Evolutionary conservation across 2,329 filamentous ascomycete species (phyloP).

Genomic region (Pezicula radicicola): DNA sequence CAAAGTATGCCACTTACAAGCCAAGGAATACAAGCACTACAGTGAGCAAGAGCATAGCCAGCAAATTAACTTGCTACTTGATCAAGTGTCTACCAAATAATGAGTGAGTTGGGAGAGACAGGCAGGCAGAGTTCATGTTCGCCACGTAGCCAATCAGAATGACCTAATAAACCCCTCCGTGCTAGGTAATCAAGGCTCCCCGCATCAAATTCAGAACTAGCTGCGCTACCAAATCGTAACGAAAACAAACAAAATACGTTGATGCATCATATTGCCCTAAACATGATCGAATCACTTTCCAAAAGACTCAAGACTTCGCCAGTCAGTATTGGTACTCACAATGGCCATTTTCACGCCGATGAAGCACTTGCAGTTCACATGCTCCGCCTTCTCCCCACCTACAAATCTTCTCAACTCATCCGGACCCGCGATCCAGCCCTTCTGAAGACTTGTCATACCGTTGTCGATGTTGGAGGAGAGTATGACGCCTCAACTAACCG

Average conservation of each 20-base stretch:
- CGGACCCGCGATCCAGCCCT: constrained; percentile 82
- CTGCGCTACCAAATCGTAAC: background rate
- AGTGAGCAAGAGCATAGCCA: too few relatives aligned
- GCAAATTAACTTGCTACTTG: too few relatives aligned
- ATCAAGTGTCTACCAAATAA: too few relatives aligned
- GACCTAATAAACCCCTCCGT: too few relatives aligned
- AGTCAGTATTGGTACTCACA: constrained; percentile 76
- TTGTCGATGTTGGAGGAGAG: constrained; percentile 96
- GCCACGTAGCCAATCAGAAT: too few relatives aligned
- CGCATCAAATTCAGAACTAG: constrained; percentile 1
- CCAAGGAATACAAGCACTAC: too few relatives aligned
- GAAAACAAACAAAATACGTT: constrained; percentile 8
- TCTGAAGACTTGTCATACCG: constrained; percentile 83
- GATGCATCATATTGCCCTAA: constrained; percentile 45
- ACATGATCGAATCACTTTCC: constrained; percentile 66
- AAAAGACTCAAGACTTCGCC: constrained; percentile 81
- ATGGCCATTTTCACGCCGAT: constrained; percentile 97
- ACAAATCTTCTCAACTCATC: constrained; percentile 69
- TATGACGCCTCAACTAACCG: constrained; percentile 76
- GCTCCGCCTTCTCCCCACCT: constrained; percentile 83
- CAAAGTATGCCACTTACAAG: too few relatives aligned
- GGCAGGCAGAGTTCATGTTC: too few relatives aligned
- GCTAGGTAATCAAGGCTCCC: background rate
- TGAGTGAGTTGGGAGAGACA: too few relatives aligned
- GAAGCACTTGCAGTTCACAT: constrained; percentile 96